phyloP scores from a whole-genome alignment of 23 red algal genomes.

The Gracilariopsis chorda region DNA sequence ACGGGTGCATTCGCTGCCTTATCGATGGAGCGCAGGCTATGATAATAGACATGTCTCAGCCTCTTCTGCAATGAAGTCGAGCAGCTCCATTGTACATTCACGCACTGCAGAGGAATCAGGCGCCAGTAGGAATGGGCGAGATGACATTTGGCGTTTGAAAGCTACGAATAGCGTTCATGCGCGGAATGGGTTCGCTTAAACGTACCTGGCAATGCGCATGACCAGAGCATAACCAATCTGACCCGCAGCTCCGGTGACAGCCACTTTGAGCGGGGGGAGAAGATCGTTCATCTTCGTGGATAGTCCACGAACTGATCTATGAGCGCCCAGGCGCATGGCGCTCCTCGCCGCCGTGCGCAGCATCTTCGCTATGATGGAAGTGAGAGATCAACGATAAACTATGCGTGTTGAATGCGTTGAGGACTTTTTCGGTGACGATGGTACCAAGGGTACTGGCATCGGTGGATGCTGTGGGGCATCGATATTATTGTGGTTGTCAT shows the following conservation, averaged over 20 bases:
- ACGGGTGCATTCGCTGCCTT: no score
- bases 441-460: not conserved
- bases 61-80: no score
- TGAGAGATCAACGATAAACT: not conserved
- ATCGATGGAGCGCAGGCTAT: no score
- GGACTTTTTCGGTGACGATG: no score
- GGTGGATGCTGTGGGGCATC: not conserved
- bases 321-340: slow-evolving; percentile 26
- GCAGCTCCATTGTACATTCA: no score
- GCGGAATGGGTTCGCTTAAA: not conserved
- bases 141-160: no score
- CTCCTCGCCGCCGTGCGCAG: slow-evolving; percentile 5
- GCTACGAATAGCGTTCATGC: not conserved
- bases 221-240: slow-evolving; percentile 97
- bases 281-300: slow-evolving; percentile 29
- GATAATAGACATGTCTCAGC: no score
- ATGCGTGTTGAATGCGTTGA: no score
- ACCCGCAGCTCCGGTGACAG: slow-evolving; percentile 98
- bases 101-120: no score
- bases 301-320: slow-evolving; percentile 31
- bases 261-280: slow-evolving; percentile 79
- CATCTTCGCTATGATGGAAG: slow-evolving; percentile 16
- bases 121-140: no score
- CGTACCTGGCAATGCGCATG: slow-evolving; percentile 91
- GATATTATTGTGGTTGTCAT: not conserved